Evolutionary conservation across 768 basidiomycete species (phyloP), one percentile per base, ranked within the genome.

Genomic region (Epithele typhae): DNA sequence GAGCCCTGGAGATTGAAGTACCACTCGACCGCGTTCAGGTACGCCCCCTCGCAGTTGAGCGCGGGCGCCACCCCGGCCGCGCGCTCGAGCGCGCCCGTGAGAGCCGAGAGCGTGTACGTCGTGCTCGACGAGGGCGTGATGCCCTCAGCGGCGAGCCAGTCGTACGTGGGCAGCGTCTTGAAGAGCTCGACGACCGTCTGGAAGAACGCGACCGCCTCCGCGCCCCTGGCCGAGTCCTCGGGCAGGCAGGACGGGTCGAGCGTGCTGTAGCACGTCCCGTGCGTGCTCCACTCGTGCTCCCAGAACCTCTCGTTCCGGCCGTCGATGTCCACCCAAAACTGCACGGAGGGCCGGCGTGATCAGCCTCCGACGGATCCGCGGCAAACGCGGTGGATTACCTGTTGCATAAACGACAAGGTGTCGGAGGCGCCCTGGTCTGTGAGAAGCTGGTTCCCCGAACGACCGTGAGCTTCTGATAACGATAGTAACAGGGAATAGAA

Each of bases 271-370:
- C 71, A 74, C 10, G 75, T 87, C 24, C 86, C 86, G 55, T 87
- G 86, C 11, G 71, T 77, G 10, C 65, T 50, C 85, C 85, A 87
- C 61, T 87, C 86, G 48, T 88, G 83, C 78, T 81, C 75, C 86
- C 85, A 88, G 59, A 87, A 81, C 25, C 73, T 57, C 56, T 87
- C 77, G 53, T 77, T 79, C 14, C 70, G 53, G 7, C 81, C 84
- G 51, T 75, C 67, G 36, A 71, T 72, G 54, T 84, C 76, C 23
- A 84, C 68, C 84, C 84, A 87, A 58, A 68, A 77, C 76, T 77
- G 42, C 22, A n/a, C n/a, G n/a, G n/a, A n/a, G n/a, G n/a, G n/a
- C n/a, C n/a, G n/a, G n/a, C n/a, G n/a, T n/a, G n/a, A n/a, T n/a
- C n/a, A n/a, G n/a, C n/a, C n/a, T n/a, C n/a, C n/a, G n/a, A n/a